Conservation (phyloP, 2,329 filamentous ascomycete genomes). For the Diplodia intermedia region DNA sequence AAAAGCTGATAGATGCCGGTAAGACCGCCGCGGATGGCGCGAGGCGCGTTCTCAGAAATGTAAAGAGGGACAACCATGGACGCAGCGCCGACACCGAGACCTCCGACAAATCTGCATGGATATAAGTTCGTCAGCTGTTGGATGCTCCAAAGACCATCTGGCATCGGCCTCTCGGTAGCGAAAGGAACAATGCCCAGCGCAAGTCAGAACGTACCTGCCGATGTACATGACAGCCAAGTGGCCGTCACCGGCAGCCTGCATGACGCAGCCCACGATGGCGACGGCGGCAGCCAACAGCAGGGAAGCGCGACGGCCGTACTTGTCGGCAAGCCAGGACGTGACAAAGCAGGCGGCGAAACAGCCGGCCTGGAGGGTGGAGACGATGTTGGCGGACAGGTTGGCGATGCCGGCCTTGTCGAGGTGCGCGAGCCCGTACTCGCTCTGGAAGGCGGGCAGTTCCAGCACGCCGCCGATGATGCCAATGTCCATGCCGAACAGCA, state of each 20-base stretch:
- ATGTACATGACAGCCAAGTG: conserved; percentile 69
- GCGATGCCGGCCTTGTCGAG: conserved; percentile 51
- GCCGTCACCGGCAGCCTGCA: conserved; percentile 69
- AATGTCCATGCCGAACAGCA: conserved; percentile 71
- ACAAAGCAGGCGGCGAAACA: conserved; percentile 70
- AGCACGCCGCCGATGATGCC: conserved; percentile 68
- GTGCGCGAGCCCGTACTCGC: conserved; percentile 41
- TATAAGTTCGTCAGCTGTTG: neutral
- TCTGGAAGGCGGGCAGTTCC: conserved; percentile 64
- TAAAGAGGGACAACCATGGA: conserved; percentile 67
- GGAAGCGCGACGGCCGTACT: conserved; percentile 61
- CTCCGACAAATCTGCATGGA: conserved; percentile 56
- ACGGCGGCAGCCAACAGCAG: conserved; percentile 65
- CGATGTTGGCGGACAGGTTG: conserved; percentile 70
- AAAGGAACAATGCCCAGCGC: neutral
- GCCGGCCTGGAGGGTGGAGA: conserved; percentile 71
- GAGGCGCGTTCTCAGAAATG: conserved; percentile 66
- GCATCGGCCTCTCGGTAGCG: neutral
- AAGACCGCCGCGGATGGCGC: conserved; percentile 65
- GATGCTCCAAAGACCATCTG: too few species aligned
- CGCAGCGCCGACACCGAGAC: conserved; percentile 59
- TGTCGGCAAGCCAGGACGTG: conserved; percentile 62
- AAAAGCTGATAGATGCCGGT: conserved; percentile 68
- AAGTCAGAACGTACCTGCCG: conserved; percentile 58
- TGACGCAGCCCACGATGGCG: conserved; percentile 66